Evolutionary conservation across 1,284 basidiomycete species (phyloP).

Genomic region (Apiotrichum brassicae): DNA sequence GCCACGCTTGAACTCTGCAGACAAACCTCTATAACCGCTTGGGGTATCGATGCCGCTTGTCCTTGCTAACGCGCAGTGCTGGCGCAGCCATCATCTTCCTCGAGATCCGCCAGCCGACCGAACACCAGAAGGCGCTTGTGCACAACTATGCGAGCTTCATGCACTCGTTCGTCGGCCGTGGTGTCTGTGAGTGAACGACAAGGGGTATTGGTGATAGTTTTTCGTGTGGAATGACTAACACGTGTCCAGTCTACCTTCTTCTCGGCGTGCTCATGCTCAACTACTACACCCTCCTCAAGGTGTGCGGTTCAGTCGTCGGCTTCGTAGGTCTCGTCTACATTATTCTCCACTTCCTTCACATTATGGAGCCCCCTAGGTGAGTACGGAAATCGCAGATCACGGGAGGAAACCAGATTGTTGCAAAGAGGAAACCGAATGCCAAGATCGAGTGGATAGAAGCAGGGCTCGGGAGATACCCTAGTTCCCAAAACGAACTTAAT

Average conservation of each 20-base stretch:
- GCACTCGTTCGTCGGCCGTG: constrained; percentile 46
- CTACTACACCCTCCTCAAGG: constrained; percentile 45
- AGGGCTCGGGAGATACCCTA: too few relatives aligned
- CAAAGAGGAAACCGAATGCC: too few relatives aligned
- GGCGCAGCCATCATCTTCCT: constrained; percentile 41
- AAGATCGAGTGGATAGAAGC: too few relatives aligned
- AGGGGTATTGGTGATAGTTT: too few relatives aligned
- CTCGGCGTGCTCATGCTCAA: constrained; percentile 46
- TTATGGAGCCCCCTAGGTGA: constrained; percentile 44
- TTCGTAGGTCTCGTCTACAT: constrained; percentile 40
- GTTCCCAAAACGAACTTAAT: too few relatives aligned
- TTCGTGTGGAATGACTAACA: too few relatives aligned
- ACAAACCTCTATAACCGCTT: too few relatives aligned
- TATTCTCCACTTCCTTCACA: constrained; percentile 39
- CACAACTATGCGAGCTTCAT: constrained; percentile 47
- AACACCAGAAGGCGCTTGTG: constrained; percentile 41
- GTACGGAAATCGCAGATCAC: too few relatives aligned
- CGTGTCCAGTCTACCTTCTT: constrained; percentile 46
- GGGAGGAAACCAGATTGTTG: too few relatives aligned
- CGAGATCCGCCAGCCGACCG: constrained; percentile 39
- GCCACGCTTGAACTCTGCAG: too few relatives aligned
- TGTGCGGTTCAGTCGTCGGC: constrained; percentile 41
- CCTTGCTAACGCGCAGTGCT: constrained; percentile 19
- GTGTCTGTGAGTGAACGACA: constrained; percentile 46
- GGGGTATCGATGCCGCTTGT: too few relatives aligned